A percentile compares a stretch with the other conserved stretches of the same genome.
Evolutionary conservation across 2,329 filamentous ascomycete species (phyloP).

Genomic region (Scedosporium aurantiacum): DNA sequence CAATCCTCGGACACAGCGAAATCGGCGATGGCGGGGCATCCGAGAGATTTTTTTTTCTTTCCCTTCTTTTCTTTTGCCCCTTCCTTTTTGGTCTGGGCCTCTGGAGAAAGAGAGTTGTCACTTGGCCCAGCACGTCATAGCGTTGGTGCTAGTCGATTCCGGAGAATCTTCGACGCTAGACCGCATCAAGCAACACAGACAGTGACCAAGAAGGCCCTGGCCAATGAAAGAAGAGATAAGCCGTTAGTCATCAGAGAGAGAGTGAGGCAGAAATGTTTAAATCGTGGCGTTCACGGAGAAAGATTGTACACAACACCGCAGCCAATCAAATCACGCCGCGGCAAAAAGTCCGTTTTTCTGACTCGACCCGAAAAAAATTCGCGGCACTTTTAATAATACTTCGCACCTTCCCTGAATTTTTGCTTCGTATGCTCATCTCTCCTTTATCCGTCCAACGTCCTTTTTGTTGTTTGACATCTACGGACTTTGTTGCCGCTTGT

Average conservation of each 20-base stretch:
- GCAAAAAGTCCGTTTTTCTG: background rate
- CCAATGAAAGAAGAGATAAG: background rate
- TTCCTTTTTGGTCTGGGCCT: background rate
- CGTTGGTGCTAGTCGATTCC: background rate
- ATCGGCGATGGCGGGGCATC: slow-evolving; percentile 1
- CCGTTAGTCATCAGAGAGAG: background rate
- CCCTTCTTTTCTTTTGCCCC: background rate
- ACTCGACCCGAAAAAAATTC: slow-evolving; percentile 1
- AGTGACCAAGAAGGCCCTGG: no score
- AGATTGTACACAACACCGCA: background rate
- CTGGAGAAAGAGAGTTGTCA: background rate
- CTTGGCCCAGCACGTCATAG: background rate
- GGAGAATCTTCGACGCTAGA: background rate
- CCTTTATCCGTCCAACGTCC: background rate
- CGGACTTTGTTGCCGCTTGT: no score
- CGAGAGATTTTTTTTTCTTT: background rate
- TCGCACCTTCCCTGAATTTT: background rate
- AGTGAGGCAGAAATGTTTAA: background rate
- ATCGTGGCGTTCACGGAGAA: background rate
- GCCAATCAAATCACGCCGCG: no score
- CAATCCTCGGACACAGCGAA: background rate
- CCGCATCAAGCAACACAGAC: background rate
- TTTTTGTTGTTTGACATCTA: background rate
- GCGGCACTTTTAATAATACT: background rate
- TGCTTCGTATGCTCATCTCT: background rate